Base-by-base conservation (phyloP, 257 asterid genomes). In the Nicotiana paniculata region DNA sequence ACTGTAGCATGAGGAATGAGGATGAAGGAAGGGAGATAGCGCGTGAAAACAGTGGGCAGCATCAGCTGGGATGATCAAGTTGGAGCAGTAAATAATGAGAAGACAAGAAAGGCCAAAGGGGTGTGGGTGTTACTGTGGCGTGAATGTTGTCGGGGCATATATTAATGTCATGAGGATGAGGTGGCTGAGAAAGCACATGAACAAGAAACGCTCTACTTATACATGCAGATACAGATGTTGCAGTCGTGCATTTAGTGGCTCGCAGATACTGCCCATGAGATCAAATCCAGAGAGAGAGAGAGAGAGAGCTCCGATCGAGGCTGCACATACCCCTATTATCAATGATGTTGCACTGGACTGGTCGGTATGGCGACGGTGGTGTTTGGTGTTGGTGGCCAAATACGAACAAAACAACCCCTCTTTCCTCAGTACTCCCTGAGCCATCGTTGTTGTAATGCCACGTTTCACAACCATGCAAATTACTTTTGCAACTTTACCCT, bases 171-270 rank as follows among this genome's bases (percentile, higher is more conserved):
- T 43, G 12, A 65, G 32, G 13, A 66, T 33, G 76, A 35, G 54
- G 77, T 68, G 77, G 30, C 30, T 7, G 9, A 68, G 58, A 70
- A 70, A 39, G 77, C 77, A 70, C 77, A 70, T 70, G 77, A 70
- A 70, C 61, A 5, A 37, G 37, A 72, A 72, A 72, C 30, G 13
- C 9, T 72, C 79, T 24, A 43, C 61, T 21, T 39, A 70, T 63
- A 12, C 28, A 67, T 67, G 53, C 53, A 67, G 67, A 7, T 24
- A 18, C 26, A 32, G 24, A 16, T 6, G 75, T 67, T 16, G 64
- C 80, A 75, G 80, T 26, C 63, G 80, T 51, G 63, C 64, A 75
- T 75, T 51, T 51, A 75, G 80, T 75, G 80, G 80, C 21, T 28
- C 26, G 46, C 63, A 75, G 80, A 51, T 0, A 51, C 63, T 75